Percentiles rank a stretch among this genome's conserved stretches.
These are phyloP conservation scores for Geotrichum fermentans DNA, from an alignment of 1,139 yeast genomes.

Conservation along the genomic window DNA sequence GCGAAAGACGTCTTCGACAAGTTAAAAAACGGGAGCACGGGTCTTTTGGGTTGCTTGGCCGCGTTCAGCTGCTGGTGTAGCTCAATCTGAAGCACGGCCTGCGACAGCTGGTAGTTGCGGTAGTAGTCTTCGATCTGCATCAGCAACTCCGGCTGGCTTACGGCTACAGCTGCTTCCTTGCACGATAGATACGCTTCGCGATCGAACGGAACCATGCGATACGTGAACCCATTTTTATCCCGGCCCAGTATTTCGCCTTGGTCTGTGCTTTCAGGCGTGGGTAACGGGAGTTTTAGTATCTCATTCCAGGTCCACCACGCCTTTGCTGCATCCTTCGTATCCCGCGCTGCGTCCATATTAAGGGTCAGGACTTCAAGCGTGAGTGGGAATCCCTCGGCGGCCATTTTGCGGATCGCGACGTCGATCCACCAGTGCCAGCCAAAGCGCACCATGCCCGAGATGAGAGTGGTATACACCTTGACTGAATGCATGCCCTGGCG, in stretches of 20 bases:
- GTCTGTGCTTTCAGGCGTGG: background rate
- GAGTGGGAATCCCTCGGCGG: conserved; percentile 20
- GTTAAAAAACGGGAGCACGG: background rate
- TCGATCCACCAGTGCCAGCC: conserved; percentile 26
- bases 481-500: conserved; percentile 6
- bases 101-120: conserved; percentile 3
- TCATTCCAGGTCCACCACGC: conserved; percentile 28
- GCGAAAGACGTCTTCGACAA: background rate
- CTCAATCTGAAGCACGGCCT: conserved; percentile 9
- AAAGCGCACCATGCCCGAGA: conserved; percentile 27
- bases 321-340: conserved; percentile 23
- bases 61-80: background rate
- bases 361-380: conserved; percentile 25
- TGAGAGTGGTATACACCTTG: conserved; percentile 21
- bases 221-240: conserved; percentile 10
- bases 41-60: background rate
- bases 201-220: conserved; percentile 15
- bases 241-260: background rate
- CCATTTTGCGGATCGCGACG: conserved; percentile 25
- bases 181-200: conserved; percentile 15
- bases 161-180: conserved; percentile 11
- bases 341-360: conserved; percentile 26
- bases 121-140: conserved; percentile 14
- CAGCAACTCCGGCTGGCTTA: conserved; percentile 4
- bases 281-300: conserved; percentile 16